Evolutionary conservation across 2,329 filamentous ascomycete genomes (phyloP).

Genomic region (Curvularia sp.): DNA sequence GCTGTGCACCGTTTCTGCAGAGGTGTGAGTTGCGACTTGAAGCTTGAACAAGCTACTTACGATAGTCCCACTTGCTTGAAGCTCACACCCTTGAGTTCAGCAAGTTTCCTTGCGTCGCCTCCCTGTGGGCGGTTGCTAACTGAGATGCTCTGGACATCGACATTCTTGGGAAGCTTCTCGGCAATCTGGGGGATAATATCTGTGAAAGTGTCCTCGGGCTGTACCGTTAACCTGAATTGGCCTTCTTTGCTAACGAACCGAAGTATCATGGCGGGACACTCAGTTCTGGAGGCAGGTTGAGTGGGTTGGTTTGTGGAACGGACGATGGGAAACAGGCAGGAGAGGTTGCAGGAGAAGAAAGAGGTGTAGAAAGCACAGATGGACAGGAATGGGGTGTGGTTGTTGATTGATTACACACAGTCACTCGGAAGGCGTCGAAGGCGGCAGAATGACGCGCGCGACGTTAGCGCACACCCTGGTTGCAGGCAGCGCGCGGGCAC

Average conservation of each 20-base stretch:
- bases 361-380: constrained; percentile 6
- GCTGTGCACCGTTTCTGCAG: constrained; percentile 84
- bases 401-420: constrained; percentile 22
- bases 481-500: constrained; percentile 23
- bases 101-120: constrained; percentile 62
- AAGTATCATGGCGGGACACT: constrained; percentile 69
- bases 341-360: not conserved
- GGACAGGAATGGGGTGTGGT: constrained; percentile 22
- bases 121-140: constrained; percentile 68
- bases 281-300: not conserved
- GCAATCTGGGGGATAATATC: constrained; percentile 62
- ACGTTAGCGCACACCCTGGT: constrained; percentile 12
- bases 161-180: constrained; percentile 65
- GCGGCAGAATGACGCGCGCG: constrained; percentile 28
- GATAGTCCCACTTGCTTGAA: constrained; percentile 65
- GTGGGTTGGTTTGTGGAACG: not conserved
- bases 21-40: constrained; percentile 26
- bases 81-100: constrained; percentile 60
- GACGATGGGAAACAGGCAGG: not conserved
- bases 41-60: constrained; percentile 46
- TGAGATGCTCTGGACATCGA: constrained; percentile 62
- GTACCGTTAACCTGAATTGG: constrained; percentile 83
- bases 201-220: constrained; percentile 74
- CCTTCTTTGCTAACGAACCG: constrained; percentile 62
- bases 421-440: constrained; percentile 19